Base-by-base conservation (phyloP, 1,284 basidiomycete genomes). In the Rhodotorula sp. region DNA sequence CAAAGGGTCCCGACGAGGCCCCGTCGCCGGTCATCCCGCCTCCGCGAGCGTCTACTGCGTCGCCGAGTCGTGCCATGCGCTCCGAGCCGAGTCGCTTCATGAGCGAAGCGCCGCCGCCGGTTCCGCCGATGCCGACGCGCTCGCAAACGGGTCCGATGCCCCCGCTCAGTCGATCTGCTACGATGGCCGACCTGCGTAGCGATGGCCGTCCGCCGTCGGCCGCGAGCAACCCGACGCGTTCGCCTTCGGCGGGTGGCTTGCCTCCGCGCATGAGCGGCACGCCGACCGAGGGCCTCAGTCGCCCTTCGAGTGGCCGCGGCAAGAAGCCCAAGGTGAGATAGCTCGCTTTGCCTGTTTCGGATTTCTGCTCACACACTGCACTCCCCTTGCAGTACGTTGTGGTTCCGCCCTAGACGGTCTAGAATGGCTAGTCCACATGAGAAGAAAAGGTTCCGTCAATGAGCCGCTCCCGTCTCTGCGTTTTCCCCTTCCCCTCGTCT, bases 1-100 rank as follows among this genome's bases (percentile, higher is more conserved):
- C 37, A 46, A 60, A 72, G 72, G 79, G 83, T 1, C 80, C 84
- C 48, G 79, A 87, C 14, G 79, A 85, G 1, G 81, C 85, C 26
- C 83, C 88, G 5, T 85, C 87, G 0, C 86, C 87, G 4, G 87
- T 88, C 7, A 58, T 67, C 30, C 82, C 83, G 4, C 90, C 90
- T 12, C 86, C 88, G 6, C 84, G 91, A 53, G 86, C 90, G 3
- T 88, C 90, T 78, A 93, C 92, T 0, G 87, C 89, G 4, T 93
- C 93, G 17, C 93, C 93, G 1, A 86, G 84, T 20, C 78, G 81
- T 53, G 78, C 83, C 2, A 71, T 78, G 20, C 74, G 82, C 6
- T 83, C 82, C 78, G 80, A 79, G 18, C 80, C 81, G 62, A 78
- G 80, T 48, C 79, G 73, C 10, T 70, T 66, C 61, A 44, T 45